Base-by-base conservation (phyloP, 148 eudicot genomes). In the Vaccinium vitisidaea region DNA sequence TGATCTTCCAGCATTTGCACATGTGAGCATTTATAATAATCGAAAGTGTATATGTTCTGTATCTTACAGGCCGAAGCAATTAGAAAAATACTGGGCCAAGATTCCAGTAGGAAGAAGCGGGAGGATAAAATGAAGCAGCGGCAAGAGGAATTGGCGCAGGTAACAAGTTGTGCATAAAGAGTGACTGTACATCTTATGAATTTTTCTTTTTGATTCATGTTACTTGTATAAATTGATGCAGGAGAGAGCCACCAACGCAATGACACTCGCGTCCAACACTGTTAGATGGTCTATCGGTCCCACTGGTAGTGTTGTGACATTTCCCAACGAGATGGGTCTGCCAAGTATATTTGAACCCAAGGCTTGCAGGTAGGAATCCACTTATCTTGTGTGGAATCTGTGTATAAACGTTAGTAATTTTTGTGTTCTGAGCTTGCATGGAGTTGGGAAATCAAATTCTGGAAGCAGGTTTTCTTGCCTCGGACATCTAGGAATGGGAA, bases 81-180 rank as follows among this genome's bases (percentile, higher is more conserved):
- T 54, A 88, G 92, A 77, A 91, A 83, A 85, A 91, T 91, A 80
- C 89, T 88, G 27, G 93, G 93, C 61, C 93, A 90, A 83, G 93
- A 91, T 63, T 90, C 93, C 21, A 86, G 61, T 83, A 86, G 93
- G 85, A 87, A 90, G 85, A 90, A 86, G 86, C 86, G 88, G 81
- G 93, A 90, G 82, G 93, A 88, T 23, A 91, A 90, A 83, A 78
- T 85, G 75, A 91, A 91, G 83, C 90, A 86, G 80, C 88, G 88
- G 50, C 92, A 90, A 69, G 90, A 90, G 78, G 90, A 87, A 77
- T 48, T 88, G 63, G 93, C 91, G 16, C 88, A 88, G 92, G 93
- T 91, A 78, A 36, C 74, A 70, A 82, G 65, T 67, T 25, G 56
- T 82, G 48, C 77, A 25, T 69, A 36, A 50, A 30, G 23, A 50